phyloP scores from a whole-genome alignment of 1,284 basidiomycete genomes.

The Earliella scabrosa region DNA sequence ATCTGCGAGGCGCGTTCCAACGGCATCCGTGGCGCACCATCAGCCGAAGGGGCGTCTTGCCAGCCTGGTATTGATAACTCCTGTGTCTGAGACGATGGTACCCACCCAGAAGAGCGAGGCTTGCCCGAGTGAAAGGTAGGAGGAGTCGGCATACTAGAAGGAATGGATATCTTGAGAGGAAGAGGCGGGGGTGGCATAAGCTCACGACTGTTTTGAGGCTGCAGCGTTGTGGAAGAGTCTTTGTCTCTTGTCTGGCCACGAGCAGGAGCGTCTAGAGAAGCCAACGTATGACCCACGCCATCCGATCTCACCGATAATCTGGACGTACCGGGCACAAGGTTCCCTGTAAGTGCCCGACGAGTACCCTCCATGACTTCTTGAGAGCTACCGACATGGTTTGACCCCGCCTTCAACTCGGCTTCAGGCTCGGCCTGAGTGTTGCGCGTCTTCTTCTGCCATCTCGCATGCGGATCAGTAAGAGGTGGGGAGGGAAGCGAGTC shows the following conservation, averaged over 20 bases:
- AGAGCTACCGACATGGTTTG: no score
- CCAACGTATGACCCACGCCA: background rate
- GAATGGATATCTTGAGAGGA: slow-evolving; percentile 8
- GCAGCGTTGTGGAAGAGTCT: background rate
- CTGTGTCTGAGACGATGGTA: slow-evolving; percentile 32
- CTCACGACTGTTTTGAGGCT: background rate
- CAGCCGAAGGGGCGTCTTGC: background rate
- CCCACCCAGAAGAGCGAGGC: slow-evolving; percentile 15
- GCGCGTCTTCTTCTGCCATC: no score
- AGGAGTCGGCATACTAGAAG: background rate
- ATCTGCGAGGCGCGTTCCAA: slow-evolving; percentile 8
- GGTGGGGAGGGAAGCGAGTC: slow-evolving; percentile 21
- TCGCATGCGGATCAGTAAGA: slow-evolving; percentile 1
- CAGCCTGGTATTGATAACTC: slow-evolving; percentile 17
- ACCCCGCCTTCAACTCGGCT: no score
- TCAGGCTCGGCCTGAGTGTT: no score
- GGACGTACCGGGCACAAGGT: background rate
- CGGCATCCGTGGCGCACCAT: background rate
- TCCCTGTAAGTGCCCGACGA: no score
- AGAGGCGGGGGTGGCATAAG: slow-evolving; percentile 17
- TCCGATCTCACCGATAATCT: background rate
- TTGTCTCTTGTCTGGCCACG: slow-evolving; percentile 9
- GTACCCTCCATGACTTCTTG: no score
- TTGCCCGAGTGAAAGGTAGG: background rate
- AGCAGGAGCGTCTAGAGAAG: no score